A percentile compares a stretch with the other conserved stretches of the same genome.
Evolutionary conservation across 2,329 filamentous ascomycete genomes (phyloP).

Genomic region (Colletotrichum acutatum): DNA sequence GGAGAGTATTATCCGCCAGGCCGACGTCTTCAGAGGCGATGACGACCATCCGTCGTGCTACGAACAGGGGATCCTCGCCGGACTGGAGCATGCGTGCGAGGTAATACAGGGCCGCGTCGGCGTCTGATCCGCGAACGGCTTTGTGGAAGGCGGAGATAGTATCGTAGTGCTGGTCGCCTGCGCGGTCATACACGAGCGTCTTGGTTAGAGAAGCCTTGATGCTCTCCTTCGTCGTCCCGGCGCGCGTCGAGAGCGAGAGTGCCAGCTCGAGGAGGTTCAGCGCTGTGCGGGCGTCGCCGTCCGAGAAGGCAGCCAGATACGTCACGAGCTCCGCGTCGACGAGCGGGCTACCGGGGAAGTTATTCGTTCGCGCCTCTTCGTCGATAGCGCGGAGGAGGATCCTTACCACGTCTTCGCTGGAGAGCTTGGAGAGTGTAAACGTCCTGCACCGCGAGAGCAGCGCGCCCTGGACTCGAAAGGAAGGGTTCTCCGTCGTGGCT

Average conservation of each 20-base stretch:
- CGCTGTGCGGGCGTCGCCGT: constrained; percentile 92
- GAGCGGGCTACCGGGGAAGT: constrained; percentile 60
- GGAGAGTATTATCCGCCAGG: constrained; percentile 84
- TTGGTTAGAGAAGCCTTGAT: constrained; percentile 89
- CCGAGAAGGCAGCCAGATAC: constrained; percentile 87
- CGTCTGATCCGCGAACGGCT: constrained; percentile 85
- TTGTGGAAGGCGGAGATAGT: constrained; percentile 98
- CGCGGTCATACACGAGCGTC: constrained; percentile 93
- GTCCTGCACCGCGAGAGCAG: constrained; percentile 90
- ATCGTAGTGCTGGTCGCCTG: constrained; percentile 97
- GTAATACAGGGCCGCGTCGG: constrained; percentile 93
- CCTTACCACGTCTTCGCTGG: constrained; percentile 74
- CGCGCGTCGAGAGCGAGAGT: constrained; percentile 75
- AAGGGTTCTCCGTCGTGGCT: constrained; percentile 96
- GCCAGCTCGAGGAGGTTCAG: constrained; percentile 93
- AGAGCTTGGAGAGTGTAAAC: constrained; percentile 84
- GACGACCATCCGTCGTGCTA: constrained; percentile 92
- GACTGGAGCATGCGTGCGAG: constrained; percentile 95
- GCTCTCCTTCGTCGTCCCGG: constrained; percentile 75
- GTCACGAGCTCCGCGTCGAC: constrained; percentile 80
- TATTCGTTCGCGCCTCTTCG: constrained; percentile 55
- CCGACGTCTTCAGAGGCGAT: constrained; percentile 96
- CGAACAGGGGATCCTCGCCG: constrained; percentile 91
- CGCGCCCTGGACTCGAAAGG: constrained; percentile 90
- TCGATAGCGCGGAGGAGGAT: constrained; percentile 83